These are phyloP conservation scores for Nitzschia inconspicua DNA, from an alignment of 108 stramenopile genomes.

Conservation along the genomic window DNA sequence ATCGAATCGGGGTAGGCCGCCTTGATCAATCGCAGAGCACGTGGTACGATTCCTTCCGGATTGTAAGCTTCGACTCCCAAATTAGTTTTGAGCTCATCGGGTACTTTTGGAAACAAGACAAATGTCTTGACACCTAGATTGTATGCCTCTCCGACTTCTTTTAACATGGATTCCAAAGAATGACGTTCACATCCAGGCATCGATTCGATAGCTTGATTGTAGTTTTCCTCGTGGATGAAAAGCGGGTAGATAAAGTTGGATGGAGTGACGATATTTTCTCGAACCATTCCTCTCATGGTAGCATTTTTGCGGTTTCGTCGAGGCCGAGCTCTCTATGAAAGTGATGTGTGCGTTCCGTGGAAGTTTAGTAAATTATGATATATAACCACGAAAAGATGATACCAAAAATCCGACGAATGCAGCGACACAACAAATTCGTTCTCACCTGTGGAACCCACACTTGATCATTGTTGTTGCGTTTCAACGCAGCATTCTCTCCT, in stretches of 20 bases:
- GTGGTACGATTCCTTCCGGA: constrained; percentile 92
- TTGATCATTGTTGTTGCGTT: constrained; percentile 59
- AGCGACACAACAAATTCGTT: not conserved
- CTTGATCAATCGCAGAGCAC: constrained; percentile 95
- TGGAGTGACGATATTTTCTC: constrained; percentile 94
- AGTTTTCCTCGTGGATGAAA: constrained; percentile 95
- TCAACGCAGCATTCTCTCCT: constrained; percentile 52
- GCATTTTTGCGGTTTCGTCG: constrained; percentile 95
- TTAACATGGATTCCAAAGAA: constrained; percentile 82
- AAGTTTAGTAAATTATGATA: not conserved
- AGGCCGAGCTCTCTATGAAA: constrained; percentile 74
- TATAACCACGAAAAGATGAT: not conserved
- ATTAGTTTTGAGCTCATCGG: constrained; percentile 94
- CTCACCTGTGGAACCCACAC: constrained; percentile 82
- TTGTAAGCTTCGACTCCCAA: constrained; percentile 95
- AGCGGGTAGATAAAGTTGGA: constrained; percentile 97
- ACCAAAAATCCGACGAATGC: not conserved
- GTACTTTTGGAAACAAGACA: constrained; percentile 94
- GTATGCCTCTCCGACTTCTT: constrained; percentile 88
- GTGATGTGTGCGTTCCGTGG: not conserved
- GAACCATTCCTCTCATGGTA: constrained; percentile 90
- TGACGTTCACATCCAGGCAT: constrained; percentile 97
- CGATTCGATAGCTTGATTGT: constrained; percentile 76
- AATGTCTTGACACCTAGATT: constrained; percentile 89
- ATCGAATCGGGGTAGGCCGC: constrained; percentile 83